A percentile compares a stretch with the other conserved stretches of the same genome.
Conservation (phyloP, 768 basidiomycete genomes). For the Pulveroboletus frians region DNA sequence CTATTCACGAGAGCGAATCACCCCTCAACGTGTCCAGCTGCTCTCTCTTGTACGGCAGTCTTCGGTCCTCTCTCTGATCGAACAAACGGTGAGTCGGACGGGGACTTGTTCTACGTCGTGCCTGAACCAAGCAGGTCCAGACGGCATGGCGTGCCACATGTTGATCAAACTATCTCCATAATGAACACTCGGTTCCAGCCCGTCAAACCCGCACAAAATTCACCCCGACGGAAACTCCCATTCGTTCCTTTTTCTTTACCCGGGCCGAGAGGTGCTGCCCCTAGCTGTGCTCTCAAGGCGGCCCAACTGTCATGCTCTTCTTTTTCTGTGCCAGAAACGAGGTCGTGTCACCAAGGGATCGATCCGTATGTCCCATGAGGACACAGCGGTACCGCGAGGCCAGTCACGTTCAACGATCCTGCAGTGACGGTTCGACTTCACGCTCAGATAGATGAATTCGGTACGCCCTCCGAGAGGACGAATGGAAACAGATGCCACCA, state of each 20-base stretch:
- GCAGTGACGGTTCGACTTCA: neutral
- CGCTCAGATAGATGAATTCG: neutral
- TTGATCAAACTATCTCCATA: neutral
- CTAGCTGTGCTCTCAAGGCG: neutral
- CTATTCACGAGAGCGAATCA: neutral
- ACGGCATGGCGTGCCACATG: neutral
- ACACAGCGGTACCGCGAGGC: neutral
- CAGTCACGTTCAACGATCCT: conserved; percentile 1
- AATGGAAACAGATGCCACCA: neutral
- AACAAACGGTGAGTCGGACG: neutral
- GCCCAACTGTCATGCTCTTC: neutral
- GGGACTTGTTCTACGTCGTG: neutral
- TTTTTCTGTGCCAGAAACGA: neutral
- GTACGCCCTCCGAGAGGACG: neutral
- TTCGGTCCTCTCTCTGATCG: neutral
- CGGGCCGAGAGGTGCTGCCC: too few species aligned
- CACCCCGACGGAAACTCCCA: neutral
- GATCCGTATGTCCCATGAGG: neutral
- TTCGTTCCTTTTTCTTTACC: neutral
- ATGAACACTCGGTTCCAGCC: neutral
- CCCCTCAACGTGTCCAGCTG: neutral
- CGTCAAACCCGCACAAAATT: conserved; percentile 6
- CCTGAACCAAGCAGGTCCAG: neutral
- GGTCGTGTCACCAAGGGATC: neutral
- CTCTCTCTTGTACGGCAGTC: neutral